Percentiles rank a stretch among this genome's conserved stretches.
Evolutionary conservation across 805 yeast genomes (phyloP).

Genomic region (Starmerella vaccinii): DNA sequence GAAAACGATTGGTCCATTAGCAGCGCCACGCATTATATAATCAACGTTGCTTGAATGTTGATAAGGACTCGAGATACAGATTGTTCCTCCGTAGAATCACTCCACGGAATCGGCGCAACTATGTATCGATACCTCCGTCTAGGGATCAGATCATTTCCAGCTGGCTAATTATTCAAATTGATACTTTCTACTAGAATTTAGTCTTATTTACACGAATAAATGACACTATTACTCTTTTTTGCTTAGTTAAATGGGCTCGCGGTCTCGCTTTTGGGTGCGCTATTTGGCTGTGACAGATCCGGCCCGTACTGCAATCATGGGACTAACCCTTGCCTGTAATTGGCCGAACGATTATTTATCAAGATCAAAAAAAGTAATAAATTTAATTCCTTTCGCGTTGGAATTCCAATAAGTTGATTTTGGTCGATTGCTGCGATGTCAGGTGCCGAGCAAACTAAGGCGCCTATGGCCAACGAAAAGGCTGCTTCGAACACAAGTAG

Average conservation of each 20-base stretch:
- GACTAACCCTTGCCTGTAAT: background rate
- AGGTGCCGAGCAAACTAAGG: background rate
- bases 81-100: background rate
- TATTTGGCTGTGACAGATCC: too few species aligned
- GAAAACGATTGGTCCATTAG: background rate
- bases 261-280: too few species aligned
- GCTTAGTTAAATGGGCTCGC: too few species aligned
- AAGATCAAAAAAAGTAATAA: background rate
- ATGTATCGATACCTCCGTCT: background rate
- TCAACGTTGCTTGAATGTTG: background rate
- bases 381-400: background rate
- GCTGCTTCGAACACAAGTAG: conserved; percentile 9
- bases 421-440: background rate
- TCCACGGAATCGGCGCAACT: background rate
- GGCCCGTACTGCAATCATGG: background rate
- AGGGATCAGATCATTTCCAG: too few species aligned
- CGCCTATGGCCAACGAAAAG: conserved; percentile 7
- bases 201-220: too few species aligned
- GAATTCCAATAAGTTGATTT: too few species aligned
- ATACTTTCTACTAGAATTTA: too few species aligned
- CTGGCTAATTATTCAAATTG: too few species aligned
- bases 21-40: background rate
- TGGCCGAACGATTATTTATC: background rate
- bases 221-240: too few species aligned
- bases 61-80: background rate